Evolutionary conservation across 805 yeast genomes (phyloP).

Genomic region (Saccharomycopsis sp.): DNA sequence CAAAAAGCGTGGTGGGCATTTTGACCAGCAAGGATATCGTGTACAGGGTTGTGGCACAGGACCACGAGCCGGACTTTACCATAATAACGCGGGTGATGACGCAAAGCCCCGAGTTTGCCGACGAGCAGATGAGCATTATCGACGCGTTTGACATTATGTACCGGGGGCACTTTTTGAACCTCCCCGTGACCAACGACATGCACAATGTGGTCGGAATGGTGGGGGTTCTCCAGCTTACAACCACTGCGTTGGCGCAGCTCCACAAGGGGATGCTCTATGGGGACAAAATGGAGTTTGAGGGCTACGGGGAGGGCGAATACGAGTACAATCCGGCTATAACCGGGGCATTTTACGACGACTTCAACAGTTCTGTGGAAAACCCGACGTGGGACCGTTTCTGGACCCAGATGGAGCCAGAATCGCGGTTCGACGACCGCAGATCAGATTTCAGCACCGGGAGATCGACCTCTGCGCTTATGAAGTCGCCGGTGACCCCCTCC

Average conservation of each 20-base stretch:
- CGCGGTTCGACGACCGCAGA: slow-evolving; percentile 1
- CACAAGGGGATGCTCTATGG: slow-evolving; percentile 25
- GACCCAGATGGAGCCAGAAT: slow-evolving; percentile 28
- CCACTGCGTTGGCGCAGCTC: slow-evolving; percentile 33
- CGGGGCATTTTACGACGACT: slow-evolving; percentile 23
- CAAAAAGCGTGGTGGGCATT: slow-evolving; percentile 37
- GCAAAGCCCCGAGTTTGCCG: slow-evolving; percentile 41
- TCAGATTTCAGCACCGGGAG: slow-evolving; percentile 11
- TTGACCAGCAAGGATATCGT: slow-evolving; percentile 41
- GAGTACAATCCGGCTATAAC: slow-evolving; percentile 22
- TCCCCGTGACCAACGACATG: slow-evolving; percentile 33
- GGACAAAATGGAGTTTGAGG: neutral
- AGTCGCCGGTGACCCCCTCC: slow-evolving; percentile 14
- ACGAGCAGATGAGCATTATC: slow-evolving; percentile 33
- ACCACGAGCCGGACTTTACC: slow-evolving; percentile 31
- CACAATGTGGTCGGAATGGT: slow-evolving; percentile 35
- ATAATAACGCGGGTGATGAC: slow-evolving; percentile 39
- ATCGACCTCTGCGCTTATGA: neutral
- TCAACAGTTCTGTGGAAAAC: slow-evolving; percentile 23
- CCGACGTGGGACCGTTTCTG: slow-evolving; percentile 30
- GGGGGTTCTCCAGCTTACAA: slow-evolving; percentile 38
- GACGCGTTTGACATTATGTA: slow-evolving; percentile 41
- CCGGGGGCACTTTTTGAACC: slow-evolving; percentile 38
- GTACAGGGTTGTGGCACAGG: slow-evolving; percentile 33
- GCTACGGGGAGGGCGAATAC: neutral